These are phyloP conservation scores for Ilyonectria sp. DNA, from an alignment of 2,329 filamentous ascomycete genomes.

Conservation along the genomic window DNA sequence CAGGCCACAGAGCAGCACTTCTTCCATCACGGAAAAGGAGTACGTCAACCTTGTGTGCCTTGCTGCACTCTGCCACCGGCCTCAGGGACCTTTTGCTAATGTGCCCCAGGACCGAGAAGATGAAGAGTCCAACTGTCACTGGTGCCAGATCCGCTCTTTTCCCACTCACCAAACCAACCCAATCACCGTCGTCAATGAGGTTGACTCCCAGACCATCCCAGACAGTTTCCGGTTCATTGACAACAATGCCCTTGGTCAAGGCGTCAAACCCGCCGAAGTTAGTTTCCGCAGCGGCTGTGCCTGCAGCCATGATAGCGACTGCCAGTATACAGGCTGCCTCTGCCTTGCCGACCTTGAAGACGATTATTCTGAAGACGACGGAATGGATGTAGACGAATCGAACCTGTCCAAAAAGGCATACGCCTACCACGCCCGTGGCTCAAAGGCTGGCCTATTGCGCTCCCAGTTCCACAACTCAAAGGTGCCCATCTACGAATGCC, in stretches of 20 bases:
- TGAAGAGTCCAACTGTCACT: conserved; percentile 68
- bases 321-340: conserved; percentile 77
- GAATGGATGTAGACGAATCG: conserved; percentile 35
- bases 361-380: conserved; percentile 61
- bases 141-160: conserved; percentile 73
- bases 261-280: conserved; percentile 71
- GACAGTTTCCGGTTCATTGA: conserved; percentile 79
- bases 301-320: conserved; percentile 74
- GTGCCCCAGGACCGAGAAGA: conserved; percentile 51
- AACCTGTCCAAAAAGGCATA: conserved; percentile 60
- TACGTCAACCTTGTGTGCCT: conserved; percentile 20
- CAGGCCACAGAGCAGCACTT: conserved; percentile 64
- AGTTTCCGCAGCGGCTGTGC: conserved; percentile 80
- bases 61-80: not conserved
- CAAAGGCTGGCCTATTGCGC: conserved; percentile 67
- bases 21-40: conserved; percentile 62
- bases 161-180: conserved; percentile 63
- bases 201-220: conserved; percentile 71
- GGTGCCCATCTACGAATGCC: conserved; percentile 85
- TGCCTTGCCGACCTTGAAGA: conserved; percentile 77
- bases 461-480: conserved; percentile 67
- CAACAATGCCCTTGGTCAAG: conserved; percentile 70
- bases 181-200: conserved; percentile 76
- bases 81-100: conserved; percentile 4
- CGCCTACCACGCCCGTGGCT: conserved; percentile 74